A percentile compares a stretch with the other conserved stretches of the same genome.
phyloP scores from a whole-genome alignment of 2,329 filamentous ascomycete genomes.

The Didymella exigua region DNA sequence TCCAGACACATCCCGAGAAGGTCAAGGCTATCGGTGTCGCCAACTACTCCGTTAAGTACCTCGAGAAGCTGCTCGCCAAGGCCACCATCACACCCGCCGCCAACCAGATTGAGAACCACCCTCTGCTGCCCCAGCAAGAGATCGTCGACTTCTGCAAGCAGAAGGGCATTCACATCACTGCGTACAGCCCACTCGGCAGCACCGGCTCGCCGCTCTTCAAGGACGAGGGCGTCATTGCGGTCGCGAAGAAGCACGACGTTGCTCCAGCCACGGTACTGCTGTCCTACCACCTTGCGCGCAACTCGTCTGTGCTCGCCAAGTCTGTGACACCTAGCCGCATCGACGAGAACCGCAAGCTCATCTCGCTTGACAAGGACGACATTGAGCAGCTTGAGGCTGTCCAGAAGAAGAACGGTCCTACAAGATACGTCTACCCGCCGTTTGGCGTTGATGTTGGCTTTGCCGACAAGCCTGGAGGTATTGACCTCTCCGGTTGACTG shows the following conservation, averaged over 20 bases:
- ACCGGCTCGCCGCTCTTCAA: slow-evolving; percentile 56
- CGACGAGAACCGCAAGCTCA: slow-evolving; percentile 70
- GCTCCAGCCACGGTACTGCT: slow-evolving; percentile 64
- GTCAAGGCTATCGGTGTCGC: slow-evolving; percentile 58
- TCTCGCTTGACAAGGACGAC: slow-evolving; percentile 69
- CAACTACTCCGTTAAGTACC: slow-evolving; percentile 56
- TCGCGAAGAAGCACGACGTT: slow-evolving; percentile 58
- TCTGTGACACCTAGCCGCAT: slow-evolving; percentile 72
- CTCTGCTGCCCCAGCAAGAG: slow-evolving; percentile 72
- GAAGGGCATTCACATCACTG: slow-evolving; percentile 73
- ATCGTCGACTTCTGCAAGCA: slow-evolving; percentile 71
- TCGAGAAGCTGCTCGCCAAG: slow-evolving; percentile 58
- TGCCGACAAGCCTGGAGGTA: slow-evolving; percentile 53
- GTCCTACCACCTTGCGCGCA: slow-evolving; percentile 73
- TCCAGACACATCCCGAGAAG: slow-evolving; percentile 52
- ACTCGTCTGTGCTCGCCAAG: slow-evolving; percentile 74
- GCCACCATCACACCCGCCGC: slow-evolving; percentile 70
- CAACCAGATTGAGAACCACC: slow-evolving; percentile 78
- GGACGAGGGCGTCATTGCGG: slow-evolving; percentile 54
- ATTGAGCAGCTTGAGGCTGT: slow-evolving; percentile 57
- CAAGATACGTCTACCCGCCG: slow-evolving; percentile 55
- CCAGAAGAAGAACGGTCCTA: slow-evolving; percentile 55
- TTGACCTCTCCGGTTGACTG: slow-evolving; percentile 44
- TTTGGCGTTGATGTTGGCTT: slow-evolving; percentile 58
- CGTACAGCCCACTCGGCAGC: slow-evolving; percentile 64